A percentile compares a stretch with the other conserved stretches of the same genome.
Conservation (phyloP, 2,329 filamentous ascomycete species). For the Alternaria brassicae region DNA sequence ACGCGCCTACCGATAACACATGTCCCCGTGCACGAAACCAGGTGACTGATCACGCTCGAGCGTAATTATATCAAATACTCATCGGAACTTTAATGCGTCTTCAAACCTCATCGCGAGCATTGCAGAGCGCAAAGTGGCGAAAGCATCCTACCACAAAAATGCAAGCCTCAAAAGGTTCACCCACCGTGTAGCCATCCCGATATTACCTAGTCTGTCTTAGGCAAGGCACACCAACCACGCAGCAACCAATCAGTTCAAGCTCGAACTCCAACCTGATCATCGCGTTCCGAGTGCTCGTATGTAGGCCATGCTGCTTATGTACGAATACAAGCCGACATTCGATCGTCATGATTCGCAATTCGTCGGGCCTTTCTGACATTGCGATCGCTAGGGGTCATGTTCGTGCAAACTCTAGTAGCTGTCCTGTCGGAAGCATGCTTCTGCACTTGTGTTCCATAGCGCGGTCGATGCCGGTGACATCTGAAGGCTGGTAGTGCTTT, state of each 20-base stretch:
- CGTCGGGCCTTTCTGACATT: background rate
- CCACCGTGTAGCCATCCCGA: background rate
- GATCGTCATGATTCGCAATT: background rate
- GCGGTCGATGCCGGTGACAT: background rate
- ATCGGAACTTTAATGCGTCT: background rate
- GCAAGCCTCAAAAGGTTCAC: background rate
- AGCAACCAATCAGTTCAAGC: background rate
- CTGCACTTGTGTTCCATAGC: background rate
- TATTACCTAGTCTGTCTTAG: background rate
- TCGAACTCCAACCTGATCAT: background rate
- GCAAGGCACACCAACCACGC: background rate
- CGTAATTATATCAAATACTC: background rate
- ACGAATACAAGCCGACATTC: background rate
- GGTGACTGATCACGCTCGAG: constrained; percentile 3
- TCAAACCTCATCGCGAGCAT: background rate
- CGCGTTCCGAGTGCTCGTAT: background rate
- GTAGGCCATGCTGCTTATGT: background rate
- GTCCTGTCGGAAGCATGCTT: background rate
- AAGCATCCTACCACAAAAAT: background rate
- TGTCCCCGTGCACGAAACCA: constrained; percentile 28
- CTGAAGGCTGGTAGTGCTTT: background rate
- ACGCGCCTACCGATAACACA: constrained; percentile 34
- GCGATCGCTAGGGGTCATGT: background rate
- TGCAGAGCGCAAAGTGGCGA: background rate
- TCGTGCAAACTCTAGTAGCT: background rate